Conservation (phyloP, 257 asterid species). For the Linaria vulgaris region DNA sequence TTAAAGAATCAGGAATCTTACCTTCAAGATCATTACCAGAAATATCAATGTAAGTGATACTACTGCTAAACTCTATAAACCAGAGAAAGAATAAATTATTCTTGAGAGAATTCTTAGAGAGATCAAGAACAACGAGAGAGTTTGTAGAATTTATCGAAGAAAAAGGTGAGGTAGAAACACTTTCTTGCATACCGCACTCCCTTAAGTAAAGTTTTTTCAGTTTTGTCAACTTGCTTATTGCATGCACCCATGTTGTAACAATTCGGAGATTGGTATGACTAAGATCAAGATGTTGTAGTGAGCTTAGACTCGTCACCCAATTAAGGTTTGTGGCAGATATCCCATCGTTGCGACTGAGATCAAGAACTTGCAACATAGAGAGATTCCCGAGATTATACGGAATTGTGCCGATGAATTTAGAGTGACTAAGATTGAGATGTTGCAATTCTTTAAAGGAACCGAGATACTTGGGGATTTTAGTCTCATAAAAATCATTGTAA, state of each 20-base stretch:
- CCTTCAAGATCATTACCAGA: neutral
- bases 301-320: slow-evolving; percentile 22
- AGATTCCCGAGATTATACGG: slow-evolving; percentile 30
- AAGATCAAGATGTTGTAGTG: slow-evolving; percentile 26
- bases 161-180: neutral
- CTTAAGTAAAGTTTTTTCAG: neutral
- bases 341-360: slow-evolving; percentile 16
- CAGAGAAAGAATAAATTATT: neutral
- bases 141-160: neutral
- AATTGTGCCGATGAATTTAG: slow-evolving; percentile 18
- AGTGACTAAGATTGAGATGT: slow-evolving; percentile 23
- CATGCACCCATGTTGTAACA: slow-evolving; percentile 7
- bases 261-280: neutral
- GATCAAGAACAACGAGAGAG: slow-evolving; percentile 18
- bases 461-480: slow-evolving; percentile 25
- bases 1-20: slow-evolving; percentile 10
- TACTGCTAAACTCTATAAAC: slow-evolving; percentile 21
- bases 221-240: slow-evolving; percentile 7
- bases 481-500: slow-evolving; percentile 16
- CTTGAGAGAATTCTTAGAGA: neutral
- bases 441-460: slow-evolving; percentile 15
- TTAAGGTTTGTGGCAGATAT: neutral
- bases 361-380: slow-evolving; percentile 32
- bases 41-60: neutral
- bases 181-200: slow-evolving; percentile 4